Evolutionary conservation across 169 alveolate genomes (phyloP), one percentile per base, ranked within the genome.

Genomic region (Eimeria tenella): DNA sequence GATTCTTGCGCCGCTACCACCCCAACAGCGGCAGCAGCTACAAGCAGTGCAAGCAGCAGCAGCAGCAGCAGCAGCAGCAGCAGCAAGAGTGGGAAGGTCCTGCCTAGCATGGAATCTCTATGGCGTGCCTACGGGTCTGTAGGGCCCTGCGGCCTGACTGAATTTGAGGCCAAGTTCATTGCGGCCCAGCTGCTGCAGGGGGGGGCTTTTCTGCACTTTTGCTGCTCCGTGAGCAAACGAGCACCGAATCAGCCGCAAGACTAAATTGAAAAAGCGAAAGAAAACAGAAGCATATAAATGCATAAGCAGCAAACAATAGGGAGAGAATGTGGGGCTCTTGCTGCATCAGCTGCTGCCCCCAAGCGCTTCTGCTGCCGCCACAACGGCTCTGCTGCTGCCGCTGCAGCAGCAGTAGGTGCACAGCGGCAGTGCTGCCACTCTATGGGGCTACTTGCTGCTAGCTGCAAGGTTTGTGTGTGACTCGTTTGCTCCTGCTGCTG

Each of bases 171-270:
- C 81, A 86, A 86, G 68, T 86, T 86, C 21, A 13, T 86, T 13
- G 53, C 65, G 9, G 93, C 93, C 10, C 93, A 86, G 94, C 88
- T 71, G 62, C 88, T 88, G 65, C 58, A 70, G n/a, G 93, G 93
- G 42, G 93, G 93, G 4, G 93, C 93, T 63, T 86, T 86, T 68
- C 68, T 86, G 65, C 93, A 86, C 42, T 86, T 73, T 21, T 68
- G 77, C 77, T 68, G 77, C 31, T 11, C 49, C 11, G 77, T 68
- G n/a, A n/a, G 77, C 68, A 58, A 17, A 10, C 68, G 11, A 31
- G 42, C 42, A 31, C 42, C 2, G 42, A 31, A 31, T 31, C 42
- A 31, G 42, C 42, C 42, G 42, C 42, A 31, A 31, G 42, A 31
- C 2, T 31, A 31, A 31, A 31, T 31, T 31, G 42, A 31, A 31